A percentile compares a stretch with the other conserved stretches of the same genome.
phyloP scores from a whole-genome alignment of 2,329 filamentous ascomycete species.

The Cytospora piceicola region DNA sequence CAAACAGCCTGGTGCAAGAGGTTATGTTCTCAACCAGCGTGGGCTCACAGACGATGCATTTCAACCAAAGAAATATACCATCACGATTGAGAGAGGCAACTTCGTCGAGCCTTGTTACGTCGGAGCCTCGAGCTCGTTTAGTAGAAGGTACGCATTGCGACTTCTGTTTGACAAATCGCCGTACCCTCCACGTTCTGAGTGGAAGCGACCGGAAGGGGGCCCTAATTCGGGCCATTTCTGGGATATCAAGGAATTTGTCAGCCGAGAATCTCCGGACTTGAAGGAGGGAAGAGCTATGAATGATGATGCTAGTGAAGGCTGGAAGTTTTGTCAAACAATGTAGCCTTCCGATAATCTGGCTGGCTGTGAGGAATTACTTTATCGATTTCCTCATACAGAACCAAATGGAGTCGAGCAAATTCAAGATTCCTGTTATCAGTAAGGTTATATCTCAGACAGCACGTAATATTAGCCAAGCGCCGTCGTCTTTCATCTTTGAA shows the following conservation, averaged over 20 bases:
- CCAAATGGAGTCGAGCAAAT: too few species aligned
- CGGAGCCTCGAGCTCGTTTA: slow-evolving; percentile 20
- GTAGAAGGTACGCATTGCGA: slow-evolving; percentile 32
- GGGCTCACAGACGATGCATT: slow-evolving; percentile 34
- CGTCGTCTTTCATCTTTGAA: too few species aligned
- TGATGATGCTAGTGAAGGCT: slow-evolving; percentile 13
- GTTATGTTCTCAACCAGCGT: slow-evolving; percentile 31
- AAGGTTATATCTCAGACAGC: too few species aligned
- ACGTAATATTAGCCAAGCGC: too few species aligned
- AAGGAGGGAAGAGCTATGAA: slow-evolving; percentile 33
- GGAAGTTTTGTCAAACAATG: slow-evolving; percentile 18
- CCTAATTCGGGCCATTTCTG: slow-evolving; percentile 33
- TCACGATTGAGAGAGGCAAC: slow-evolving; percentile 36
- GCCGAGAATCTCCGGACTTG: slow-evolving; percentile 30
- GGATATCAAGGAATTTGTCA: slow-evolving; percentile 35
- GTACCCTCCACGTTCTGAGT: slow-evolving; percentile 36
- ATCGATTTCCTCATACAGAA: too few species aligned
- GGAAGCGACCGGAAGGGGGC: slow-evolving; percentile 32
- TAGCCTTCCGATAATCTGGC: slow-evolving; percentile 15
- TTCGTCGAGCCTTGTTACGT: slow-evolving; percentile 33
- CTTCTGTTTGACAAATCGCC: slow-evolving; percentile 37
- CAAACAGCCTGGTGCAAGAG: slow-evolving; percentile 20
- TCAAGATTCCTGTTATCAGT: too few species aligned
- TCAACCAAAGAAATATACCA: slow-evolving; percentile 33
- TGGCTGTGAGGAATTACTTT: not conserved